Base-by-base conservation (phyloP, 345 rosid genomes). In the Reutealis trisperma region DNA sequence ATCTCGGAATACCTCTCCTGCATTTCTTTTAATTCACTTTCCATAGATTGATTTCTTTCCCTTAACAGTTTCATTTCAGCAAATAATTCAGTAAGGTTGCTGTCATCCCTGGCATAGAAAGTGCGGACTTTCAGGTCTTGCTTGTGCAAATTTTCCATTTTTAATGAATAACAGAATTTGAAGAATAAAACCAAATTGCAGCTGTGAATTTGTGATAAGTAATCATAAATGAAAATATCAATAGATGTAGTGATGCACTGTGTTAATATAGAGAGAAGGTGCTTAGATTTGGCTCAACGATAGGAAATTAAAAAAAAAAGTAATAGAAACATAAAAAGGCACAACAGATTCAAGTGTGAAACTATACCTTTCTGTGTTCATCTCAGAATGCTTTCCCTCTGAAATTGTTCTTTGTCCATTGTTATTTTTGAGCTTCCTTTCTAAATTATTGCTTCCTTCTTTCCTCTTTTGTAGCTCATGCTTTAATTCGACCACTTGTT, bases 1-100 rank as follows among this genome's bases (percentile, higher is more conserved):
- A 89, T 88, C 82, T 94, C 97, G 51, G 97, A 88, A 80, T 96
- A 96, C 78, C 97, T 88, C 80, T 92, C 98, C 87, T 96, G 89
- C 93, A 90, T 96, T 45, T 96, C 98, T 88, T 87, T 94, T 77
- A 96, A 84, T 83, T 96, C 98, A 74, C 80, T 81, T 81, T 90
- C 97, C 97, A 92, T 94, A 2, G 76, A 58, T 80, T 78, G 86
- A 84, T 92, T 96, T 85, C 85, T 92, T 76, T 92, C 94, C 82
- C 77, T 90, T 41, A 90, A 80, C 57, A 47, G 54, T 47, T 41
- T 42, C 70, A 79, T 60, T 73, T 73, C 77, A 18, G 49, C 51
- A 63, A 67, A 22, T 30, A 88, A 47, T 80, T 88, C 88, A 19
- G 81, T 32, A 24, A 76, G 67, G 72, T 70, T 84, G 79, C 75